Percentiles rank a stretch among this genome's conserved stretches.
Evolutionary conservation across 345 rosid species (phyloP).

Genomic region (Leavenworthia alabamica): DNA sequence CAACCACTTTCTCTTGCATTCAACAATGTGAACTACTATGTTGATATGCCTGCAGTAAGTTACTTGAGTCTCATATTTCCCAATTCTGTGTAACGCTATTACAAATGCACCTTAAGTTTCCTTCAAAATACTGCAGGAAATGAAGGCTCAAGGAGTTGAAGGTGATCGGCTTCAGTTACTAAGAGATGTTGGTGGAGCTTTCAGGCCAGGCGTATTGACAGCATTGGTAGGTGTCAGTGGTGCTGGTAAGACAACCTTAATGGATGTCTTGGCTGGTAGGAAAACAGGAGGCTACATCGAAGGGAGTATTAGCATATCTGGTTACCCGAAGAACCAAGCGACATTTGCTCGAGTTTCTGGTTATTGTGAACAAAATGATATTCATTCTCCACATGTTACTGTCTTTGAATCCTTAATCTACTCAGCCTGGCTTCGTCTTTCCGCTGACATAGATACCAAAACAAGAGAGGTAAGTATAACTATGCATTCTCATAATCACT

Average conservation of each 20-base stretch:
- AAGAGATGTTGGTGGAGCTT: constrained; percentile 67
- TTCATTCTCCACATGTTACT: constrained; percentile 87
- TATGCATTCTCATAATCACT: not conserved
- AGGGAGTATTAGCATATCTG: constrained; percentile 67
- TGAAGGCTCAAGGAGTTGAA: constrained; percentile 63
- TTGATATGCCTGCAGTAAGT: constrained; percentile 88
- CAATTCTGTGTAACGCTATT: not conserved
- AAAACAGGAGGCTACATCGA: constrained; percentile 77
- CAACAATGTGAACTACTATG: constrained; percentile 68
- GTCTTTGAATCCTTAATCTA: constrained; percentile 75
- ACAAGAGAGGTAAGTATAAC: constrained; percentile 45
- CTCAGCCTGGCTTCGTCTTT: constrained; percentile 93
- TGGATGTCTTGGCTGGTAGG: constrained; percentile 93
- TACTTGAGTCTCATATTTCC: not conserved
- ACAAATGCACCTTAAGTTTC: not conserved
- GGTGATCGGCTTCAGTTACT: constrained; percentile 72
- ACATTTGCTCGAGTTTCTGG: constrained; percentile 87
- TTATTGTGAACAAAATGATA: constrained; percentile 88
- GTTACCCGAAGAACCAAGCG: constrained; percentile 79
- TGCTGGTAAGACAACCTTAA: constrained; percentile 91
- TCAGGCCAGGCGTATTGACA: constrained; percentile 76
- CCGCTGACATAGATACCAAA: constrained; percentile 45
- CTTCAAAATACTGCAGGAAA: constrained; percentile 44
- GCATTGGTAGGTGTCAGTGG: constrained; percentile 93
- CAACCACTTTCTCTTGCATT: constrained; percentile 79